These are phyloP conservation scores for Suillus americanus DNA, from an alignment of 768 basidiomycete species.

Conservation along the genomic window DNA sequence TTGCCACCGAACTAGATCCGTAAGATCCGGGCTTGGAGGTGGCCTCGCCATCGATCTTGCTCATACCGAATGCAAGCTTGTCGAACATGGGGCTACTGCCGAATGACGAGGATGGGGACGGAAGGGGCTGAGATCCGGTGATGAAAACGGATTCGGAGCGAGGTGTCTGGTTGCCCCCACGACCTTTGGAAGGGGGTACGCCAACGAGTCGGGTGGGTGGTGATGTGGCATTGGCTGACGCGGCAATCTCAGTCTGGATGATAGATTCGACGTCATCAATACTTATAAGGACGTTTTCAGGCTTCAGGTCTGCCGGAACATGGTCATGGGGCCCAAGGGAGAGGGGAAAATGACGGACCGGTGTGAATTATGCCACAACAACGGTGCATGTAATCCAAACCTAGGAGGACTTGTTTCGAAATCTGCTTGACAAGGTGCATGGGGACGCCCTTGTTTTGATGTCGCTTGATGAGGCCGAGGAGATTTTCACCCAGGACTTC, in stretches of 20 bases:
- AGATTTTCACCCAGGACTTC: slow-evolving; percentile 98
- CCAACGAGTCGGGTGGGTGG: slow-evolving; percentile 73
- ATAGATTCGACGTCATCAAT: slow-evolving; percentile 97
- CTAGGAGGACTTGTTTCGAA: slow-evolving; percentile 93
- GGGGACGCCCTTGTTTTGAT: slow-evolving; percentile 97
- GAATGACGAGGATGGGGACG: slow-evolving; percentile 77
- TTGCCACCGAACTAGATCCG: slow-evolving; percentile 23
- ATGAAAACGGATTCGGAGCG: slow-evolving; percentile 80
- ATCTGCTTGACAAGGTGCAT: slow-evolving; percentile 93
- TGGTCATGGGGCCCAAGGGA: slow-evolving; percentile 9
- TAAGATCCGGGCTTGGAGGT: slow-evolving; percentile 35
- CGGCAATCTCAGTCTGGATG: slow-evolving; percentile 78
- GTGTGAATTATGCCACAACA: slow-evolving; percentile 98
- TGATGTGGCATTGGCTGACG: slow-evolving; percentile 31
- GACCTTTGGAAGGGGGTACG: slow-evolving; percentile 88
- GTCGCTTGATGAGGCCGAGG: slow-evolving; percentile 93
- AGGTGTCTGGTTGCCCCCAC: slow-evolving; percentile 96
- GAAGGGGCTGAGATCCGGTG: slow-evolving; percentile 91
- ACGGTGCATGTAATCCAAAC: slow-evolving; percentile 96
- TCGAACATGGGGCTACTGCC: slow-evolving; percentile 74
- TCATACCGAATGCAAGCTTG: slow-evolving; percentile 91
- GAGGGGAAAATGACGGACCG: slow-evolving; percentile 39
- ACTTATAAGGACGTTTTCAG: slow-evolving; percentile 95
- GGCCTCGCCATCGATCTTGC: slow-evolving; percentile 66
- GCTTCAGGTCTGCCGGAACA: slow-evolving; percentile 74